Conservation (phyloP, 148 eudicot species). For the Rhododendron griersonianum region DNA sequence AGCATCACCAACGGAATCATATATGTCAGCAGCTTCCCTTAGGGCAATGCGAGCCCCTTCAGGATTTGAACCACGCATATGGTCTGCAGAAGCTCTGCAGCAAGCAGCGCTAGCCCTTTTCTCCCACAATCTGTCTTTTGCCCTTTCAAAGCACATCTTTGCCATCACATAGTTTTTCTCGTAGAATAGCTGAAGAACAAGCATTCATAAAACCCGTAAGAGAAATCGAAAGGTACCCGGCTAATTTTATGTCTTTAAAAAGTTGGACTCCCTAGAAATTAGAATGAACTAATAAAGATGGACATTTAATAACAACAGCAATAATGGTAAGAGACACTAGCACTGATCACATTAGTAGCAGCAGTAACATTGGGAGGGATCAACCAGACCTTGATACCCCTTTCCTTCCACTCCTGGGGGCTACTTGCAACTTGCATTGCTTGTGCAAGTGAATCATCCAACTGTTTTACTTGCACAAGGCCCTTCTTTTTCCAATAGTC, state of each 20-base stretch:
- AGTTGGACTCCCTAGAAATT: background rate
- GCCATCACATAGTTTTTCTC: constrained; percentile 76
- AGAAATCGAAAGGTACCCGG: background rate
- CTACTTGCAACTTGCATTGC: constrained; percentile 80
- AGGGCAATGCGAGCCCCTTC: constrained; percentile 37
- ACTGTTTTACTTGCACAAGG: constrained; percentile 51
- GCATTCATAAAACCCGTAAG: background rate
- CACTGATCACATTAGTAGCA: background rate
- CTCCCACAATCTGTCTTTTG: constrained; percentile 58
- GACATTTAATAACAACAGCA: background rate
- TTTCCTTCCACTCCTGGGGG: constrained; percentile 63
- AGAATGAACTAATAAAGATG: background rate
- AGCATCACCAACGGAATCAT: constrained; percentile 26
- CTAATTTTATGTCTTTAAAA: background rate
- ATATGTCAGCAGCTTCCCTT: constrained; percentile 65
- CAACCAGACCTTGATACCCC: constrained; percentile 53
- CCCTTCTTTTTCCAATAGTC: constrained; percentile 65
- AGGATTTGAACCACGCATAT: constrained; percentile 36
- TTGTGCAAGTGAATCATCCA: constrained; percentile 67
- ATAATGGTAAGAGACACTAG: background rate
- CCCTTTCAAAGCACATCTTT: constrained; percentile 77
- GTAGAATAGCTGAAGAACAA: constrained; percentile 39
- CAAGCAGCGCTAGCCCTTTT: constrained; percentile 62
- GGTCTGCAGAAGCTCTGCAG: constrained; percentile 36
- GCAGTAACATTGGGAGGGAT: background rate